Conservation (phyloP, 2,329 filamentous ascomycete genomes). For the Neopestalotiopsis sp. region DNA sequence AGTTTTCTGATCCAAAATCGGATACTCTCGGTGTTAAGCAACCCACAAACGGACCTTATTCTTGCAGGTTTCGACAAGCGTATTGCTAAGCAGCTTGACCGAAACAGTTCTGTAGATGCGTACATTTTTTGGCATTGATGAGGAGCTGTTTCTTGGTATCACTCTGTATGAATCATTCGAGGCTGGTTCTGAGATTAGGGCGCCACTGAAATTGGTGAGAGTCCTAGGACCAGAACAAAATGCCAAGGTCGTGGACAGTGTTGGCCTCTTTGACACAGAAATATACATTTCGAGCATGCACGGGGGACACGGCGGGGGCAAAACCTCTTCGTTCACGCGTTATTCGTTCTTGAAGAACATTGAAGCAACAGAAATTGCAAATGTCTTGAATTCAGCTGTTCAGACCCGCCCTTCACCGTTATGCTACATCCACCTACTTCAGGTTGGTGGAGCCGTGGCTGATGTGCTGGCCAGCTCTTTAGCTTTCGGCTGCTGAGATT, state of each 20-base stretch:
- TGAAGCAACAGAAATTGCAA: slow-evolving; percentile 35
- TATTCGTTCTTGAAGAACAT: slow-evolving; percentile 64
- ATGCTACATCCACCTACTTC: slow-evolving; percentile 67
- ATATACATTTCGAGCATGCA: slow-evolving; percentile 67
- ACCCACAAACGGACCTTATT: slow-evolving; percentile 35
- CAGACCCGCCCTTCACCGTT: slow-evolving; percentile 52
- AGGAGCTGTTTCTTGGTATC: slow-evolving; percentile 54
- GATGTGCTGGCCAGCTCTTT: slow-evolving; percentile 50
- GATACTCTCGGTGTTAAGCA: slow-evolving; percentile 39
- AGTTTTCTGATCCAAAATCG: slow-evolving; percentile 47
- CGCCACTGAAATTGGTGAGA: slow-evolving; percentile 18
- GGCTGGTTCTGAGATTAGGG: slow-evolving; percentile 20
- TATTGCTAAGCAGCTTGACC: slow-evolving; percentile 44
- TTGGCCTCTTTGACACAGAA: slow-evolving; percentile 61
- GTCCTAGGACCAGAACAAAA: slow-evolving; percentile 40
- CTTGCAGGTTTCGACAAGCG: slow-evolving; percentile 46
- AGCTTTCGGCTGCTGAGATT: slow-evolving; percentile 68
- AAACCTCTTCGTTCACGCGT: slow-evolving; percentile 69
- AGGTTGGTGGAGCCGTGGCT: slow-evolving; percentile 59
- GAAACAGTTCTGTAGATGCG: slow-evolving; percentile 41
- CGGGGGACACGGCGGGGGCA: slow-evolving; percentile 59
- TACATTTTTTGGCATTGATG: slow-evolving; percentile 58
- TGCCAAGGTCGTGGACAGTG: slow-evolving; percentile 45
- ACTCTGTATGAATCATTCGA: slow-evolving; percentile 50
- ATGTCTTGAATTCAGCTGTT: slow-evolving; percentile 49